Base-by-base conservation (phyloP, 1,284 basidiomycete species). In the Rhodotorula sp. region DNA sequence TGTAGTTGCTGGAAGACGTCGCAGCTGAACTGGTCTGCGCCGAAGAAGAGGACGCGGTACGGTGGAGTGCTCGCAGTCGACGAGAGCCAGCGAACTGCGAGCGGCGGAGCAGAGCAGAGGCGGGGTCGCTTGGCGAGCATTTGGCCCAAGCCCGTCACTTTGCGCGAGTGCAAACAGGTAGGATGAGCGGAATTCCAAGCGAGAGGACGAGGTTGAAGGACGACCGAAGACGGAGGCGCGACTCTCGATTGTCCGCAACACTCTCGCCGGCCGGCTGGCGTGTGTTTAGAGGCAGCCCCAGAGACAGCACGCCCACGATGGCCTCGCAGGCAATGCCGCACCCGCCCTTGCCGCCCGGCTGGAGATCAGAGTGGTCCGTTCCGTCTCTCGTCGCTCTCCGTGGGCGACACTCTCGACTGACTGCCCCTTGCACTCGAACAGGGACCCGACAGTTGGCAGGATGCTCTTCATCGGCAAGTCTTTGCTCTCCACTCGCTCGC, bases 21-120 rank as follows among this genome's bases (percentile, higher is more conserved):
- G 76, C 87, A 88, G 2, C 89, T 90, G 79, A 90, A 90, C 72
- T 87, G 85, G 78, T 90, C 89, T n/a, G 88, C 85, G 62, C 89
- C 89, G 75, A 89, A 83, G 79, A 89, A 90, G 10, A 90, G 83
- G 61, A 90, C 83, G 34, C 84, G 84, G 79, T 86, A 87, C 55
- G 70, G 74, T 19, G 72, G 69, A 50, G 31, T 19, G 38, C 52
- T 10, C 0, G 28, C 1, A 43, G 62, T 6, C 0, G 49, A 5
- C 0, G 48, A n/a, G 5, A 28, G 54, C 23, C 5, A 52, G n/a
- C 5, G n/a, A 10, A 5, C 21, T 14, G 50, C 16, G 16, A 10
- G 21, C 19, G 38, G 34, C n/a, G 18, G 54, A n/a, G 62, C 12
- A 5, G 60, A 60, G 16, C 58, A 59, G 28, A 71, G 56, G 49